phyloP scores from a whole-genome alignment of 441 rosid species.

The Euphorbia corollata region DNA sequence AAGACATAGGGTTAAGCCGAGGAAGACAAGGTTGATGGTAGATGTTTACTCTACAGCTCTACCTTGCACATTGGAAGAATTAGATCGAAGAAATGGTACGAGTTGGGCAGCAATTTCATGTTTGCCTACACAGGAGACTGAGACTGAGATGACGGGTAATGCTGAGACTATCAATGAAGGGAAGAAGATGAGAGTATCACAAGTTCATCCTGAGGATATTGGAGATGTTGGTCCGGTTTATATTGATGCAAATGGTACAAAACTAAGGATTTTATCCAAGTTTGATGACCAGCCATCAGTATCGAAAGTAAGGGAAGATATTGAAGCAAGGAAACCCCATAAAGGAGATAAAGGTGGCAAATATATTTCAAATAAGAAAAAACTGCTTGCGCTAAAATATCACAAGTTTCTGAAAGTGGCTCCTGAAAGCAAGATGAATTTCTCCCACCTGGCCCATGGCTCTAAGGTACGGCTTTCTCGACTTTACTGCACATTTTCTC shows the following conservation, averaged over 20 bases:
- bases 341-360: conserved; percentile 44
- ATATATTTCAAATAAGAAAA: conserved; percentile 42
- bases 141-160: conserved; percentile 20
- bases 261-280: conserved; percentile 71
- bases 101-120: conserved; percentile 57
- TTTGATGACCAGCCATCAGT: conserved; percentile 28
- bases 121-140: conserved; percentile 39
- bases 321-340: conserved; percentile 35
- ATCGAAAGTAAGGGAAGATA: conserved; percentile 33
- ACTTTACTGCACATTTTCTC: conserved; percentile 13
- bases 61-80: conserved; percentile 77
- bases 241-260: conserved; percentile 76
- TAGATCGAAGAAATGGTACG: conserved; percentile 80
- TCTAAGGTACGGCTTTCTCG: conserved; percentile 44
- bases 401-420: conserved; percentile 44
- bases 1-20: conserved; percentile 66
- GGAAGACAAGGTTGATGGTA: conserved; percentile 61
- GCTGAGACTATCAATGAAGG: conserved; percentile 34
- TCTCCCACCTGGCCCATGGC: conserved; percentile 35
- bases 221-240: conserved; percentile 76
- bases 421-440: conserved; percentile 43
- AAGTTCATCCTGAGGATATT: conserved; percentile 37
- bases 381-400: conserved; percentile 36
- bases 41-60: conserved; percentile 65
- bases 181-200: conserved; percentile 35